Base-by-base conservation (phyloP, 2,329 filamentous ascomycete species). In the Pleoardoris graminearum region DNA sequence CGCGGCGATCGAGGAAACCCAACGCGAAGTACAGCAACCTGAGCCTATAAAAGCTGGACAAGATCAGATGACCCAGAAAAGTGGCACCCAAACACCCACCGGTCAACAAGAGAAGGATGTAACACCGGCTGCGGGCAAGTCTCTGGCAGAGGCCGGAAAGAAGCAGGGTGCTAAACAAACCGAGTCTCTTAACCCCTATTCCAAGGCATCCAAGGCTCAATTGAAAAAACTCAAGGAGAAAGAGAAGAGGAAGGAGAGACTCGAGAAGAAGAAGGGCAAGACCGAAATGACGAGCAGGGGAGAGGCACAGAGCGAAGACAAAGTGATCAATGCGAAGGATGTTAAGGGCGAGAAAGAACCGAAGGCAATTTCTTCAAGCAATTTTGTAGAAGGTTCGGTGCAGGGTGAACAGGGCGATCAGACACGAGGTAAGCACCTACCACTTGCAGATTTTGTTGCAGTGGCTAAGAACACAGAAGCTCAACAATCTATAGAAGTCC, bases 231-330 rank as follows among this genome's bases (percentile, higher is more conserved):
- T 36, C 5, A 16, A 67, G 41, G 68, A 72, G 43, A 71, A 59
- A 47, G 59, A 69, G 17, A 64, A 67, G 21, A 74, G 71, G 52
- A 76, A 74, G 48, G 67, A 68, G 16, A 63, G 62, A 39, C 65
- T 59, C 51, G 58, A 54, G 37, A 64, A 63, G 27, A 48, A 33
- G 17, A 55, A 58, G 23, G 56, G 51, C 11, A 62, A 63, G 45
- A 45, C 51, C 4, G 55, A 59, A 12, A 59, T 58, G 16, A 30
- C 35, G 37, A 22, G 37, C 21, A 46, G 54, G n/a, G 43, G 33
- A 33, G 46, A 50, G 3, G 47, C 38, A 17, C 33, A 8, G 25
- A 38, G 16, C 48, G 12, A 17, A 27, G 11, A 19, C 2, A 23
- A 38, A 17, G n/a, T 17, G 5, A 36, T 7, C 14, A 17, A 16